These are phyloP conservation scores for Fraxinus angustifolia DNA, from an alignment of 305 asterid species.

Conservation along the genomic window DNA sequence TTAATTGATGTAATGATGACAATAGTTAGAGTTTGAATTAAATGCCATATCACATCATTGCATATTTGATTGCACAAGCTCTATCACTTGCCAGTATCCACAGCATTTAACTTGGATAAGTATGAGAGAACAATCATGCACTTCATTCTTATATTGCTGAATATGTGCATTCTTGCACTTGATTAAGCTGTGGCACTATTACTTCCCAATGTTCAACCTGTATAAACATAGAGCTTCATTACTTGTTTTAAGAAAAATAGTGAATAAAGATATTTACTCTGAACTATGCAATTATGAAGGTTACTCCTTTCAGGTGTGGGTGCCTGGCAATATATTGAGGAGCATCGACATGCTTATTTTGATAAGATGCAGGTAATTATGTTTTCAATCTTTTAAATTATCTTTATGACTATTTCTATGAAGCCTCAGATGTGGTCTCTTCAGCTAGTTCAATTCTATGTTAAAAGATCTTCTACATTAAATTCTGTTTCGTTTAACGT, in stretches of 20 bases:
- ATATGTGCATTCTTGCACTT: slow-evolving; percentile 2
- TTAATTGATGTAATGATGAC: background rate
- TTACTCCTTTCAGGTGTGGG: slow-evolving; percentile 66
- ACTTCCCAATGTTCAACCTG: background rate
- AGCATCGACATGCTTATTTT: slow-evolving; percentile 89
- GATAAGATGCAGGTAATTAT: slow-evolving; percentile 90
- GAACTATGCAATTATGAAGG: slow-evolving; percentile 27
- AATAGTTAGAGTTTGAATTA: background rate
- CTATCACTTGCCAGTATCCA: background rate
- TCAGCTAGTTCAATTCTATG: background rate
- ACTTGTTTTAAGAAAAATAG: background rate
- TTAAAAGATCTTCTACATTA: background rate
- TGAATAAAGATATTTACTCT: background rate
- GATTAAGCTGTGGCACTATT: background rate
- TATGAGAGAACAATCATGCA: background rate
- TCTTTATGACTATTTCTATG: slow-evolving; percentile 7
- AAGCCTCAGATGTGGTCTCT: background rate
- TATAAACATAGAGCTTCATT: background rate
- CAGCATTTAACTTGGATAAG: background rate
- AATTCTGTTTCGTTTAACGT: background rate
- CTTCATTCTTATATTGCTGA: slow-evolving; percentile 1
- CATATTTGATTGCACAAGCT: background rate
- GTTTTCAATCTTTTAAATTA: background rate
- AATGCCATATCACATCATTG: background rate
- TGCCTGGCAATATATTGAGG: slow-evolving; percentile 85